Evolutionary conservation across 2,329 filamentous ascomycete species (phyloP).

Genomic region (Raffaelea albimanens): DNA sequence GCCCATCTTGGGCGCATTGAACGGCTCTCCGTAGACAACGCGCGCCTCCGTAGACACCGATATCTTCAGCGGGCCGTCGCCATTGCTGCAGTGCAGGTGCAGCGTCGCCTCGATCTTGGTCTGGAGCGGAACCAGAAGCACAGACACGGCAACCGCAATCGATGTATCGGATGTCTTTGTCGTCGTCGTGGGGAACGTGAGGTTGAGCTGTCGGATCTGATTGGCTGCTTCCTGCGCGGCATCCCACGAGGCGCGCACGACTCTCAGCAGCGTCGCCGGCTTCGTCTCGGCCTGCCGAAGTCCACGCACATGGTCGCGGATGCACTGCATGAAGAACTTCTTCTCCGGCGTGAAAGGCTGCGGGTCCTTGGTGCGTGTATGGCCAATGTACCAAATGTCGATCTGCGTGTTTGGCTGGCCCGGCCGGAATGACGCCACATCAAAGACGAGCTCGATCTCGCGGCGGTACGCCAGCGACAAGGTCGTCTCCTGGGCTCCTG

Average conservation of each 20-base stretch:
- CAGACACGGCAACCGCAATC: conserved; percentile 48
- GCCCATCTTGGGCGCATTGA: conserved; percentile 65
- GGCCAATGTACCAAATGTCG: conserved; percentile 61
- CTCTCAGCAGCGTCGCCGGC: conserved; percentile 46
- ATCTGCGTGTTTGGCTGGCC: conserved; percentile 43
- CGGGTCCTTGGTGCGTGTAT: conserved; percentile 42
- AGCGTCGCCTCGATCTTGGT: conserved; percentile 61
- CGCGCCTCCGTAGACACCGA: conserved; percentile 15
- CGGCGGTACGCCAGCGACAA: conserved; percentile 67
- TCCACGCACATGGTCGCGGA: conserved; percentile 57
- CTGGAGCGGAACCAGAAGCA: conserved; percentile 55
- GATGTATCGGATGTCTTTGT: conserved; percentile 54
- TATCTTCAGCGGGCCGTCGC: too few relatives aligned
- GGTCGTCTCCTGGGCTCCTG: conserved; percentile 48
- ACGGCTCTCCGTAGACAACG: conserved; percentile 69
- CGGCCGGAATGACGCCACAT: conserved; percentile 50
- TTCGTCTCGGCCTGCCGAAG: conserved; percentile 49
- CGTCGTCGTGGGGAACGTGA: conserved; percentile 57
- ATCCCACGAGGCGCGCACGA: conserved; percentile 58
- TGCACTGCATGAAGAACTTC: conserved; percentile 66
- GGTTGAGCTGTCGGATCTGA: conserved; percentile 51
- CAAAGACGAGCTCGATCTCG: conserved; percentile 65
- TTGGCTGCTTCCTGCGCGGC: conserved; percentile 49
- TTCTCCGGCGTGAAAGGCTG: conserved; percentile 53
- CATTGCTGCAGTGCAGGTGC: conserved; percentile 27